Conservation (phyloP, 2,329 filamentous ascomycete genomes). For the Amylocarpus encephaloides region DNA sequence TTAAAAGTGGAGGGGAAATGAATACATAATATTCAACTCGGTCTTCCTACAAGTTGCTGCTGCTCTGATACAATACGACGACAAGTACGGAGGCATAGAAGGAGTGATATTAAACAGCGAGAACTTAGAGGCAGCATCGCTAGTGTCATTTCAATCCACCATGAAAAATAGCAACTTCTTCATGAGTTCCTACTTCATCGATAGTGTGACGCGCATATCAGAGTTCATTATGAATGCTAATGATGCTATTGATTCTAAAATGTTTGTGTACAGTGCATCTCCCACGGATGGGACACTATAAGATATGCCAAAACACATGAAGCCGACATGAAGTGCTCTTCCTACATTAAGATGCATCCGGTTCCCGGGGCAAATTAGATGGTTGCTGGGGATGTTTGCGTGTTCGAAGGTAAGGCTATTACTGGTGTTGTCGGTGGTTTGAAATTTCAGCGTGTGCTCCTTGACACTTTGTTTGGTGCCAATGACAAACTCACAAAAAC, state of each 20-base stretch:
- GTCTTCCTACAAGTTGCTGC: conserved; percentile 66
- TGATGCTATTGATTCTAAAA: conserved; percentile 33
- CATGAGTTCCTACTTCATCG: conserved; percentile 50
- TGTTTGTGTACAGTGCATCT: conserved; percentile 50
- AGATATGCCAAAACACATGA: conserved; percentile 39
- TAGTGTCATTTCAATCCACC: conserved; percentile 40
- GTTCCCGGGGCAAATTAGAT: conserved; percentile 26
- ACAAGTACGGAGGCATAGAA: conserved; percentile 48
- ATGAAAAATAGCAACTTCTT: conserved; percentile 45
- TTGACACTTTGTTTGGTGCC: conserved; percentile 42
- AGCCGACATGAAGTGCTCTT: conserved; percentile 35
- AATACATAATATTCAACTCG: conserved; percentile 59
- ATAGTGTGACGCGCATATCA: conserved; percentile 50
- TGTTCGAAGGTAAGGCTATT: conserved; percentile 32
- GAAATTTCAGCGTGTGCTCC: conserved; percentile 35
- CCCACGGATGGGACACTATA: conserved; percentile 50
- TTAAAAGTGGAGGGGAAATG: conserved; percentile 8
- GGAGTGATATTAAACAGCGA: conserved; percentile 48
- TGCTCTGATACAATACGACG: conserved; percentile 48
- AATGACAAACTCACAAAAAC: conserved; percentile 41
- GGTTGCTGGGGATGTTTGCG: conserved; percentile 33
- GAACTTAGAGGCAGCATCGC: conserved; percentile 37
- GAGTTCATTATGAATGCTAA: conserved; percentile 55
- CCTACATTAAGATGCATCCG: conserved; percentile 39
- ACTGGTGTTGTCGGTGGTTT: conserved; percentile 32